Percentiles rank a stretch among this genome's conserved stretches.
Evolutionary conservation across 2,329 filamentous ascomycete species (phyloP).

Genomic region (Aureobasidium pullulans): DNA sequence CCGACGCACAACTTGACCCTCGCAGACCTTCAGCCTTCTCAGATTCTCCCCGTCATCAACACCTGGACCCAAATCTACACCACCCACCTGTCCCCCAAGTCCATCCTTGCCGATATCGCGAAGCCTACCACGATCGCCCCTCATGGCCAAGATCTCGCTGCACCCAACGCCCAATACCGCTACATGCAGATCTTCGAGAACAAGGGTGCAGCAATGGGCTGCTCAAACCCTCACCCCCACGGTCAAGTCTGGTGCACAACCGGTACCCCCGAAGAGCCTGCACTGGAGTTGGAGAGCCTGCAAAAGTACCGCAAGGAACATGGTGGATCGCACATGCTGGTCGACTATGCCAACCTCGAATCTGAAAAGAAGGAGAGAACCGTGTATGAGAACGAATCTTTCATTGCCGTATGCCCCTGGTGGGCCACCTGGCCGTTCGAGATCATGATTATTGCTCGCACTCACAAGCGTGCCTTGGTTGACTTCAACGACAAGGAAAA

Average conservation of each 20-base stretch:
- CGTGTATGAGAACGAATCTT: conserved; percentile 78
- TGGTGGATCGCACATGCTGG: conserved; percentile 66
- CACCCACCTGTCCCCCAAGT: conserved; percentile 66
- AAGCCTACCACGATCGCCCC: conserved; percentile 40
- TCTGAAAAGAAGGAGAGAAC: conserved; percentile 73
- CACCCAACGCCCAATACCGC: conserved; percentile 68
- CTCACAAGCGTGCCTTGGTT: conserved; percentile 75
- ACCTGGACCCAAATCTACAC: conserved; percentile 91
- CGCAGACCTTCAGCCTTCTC: conserved; percentile 70
- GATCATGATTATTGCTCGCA: conserved; percentile 78
- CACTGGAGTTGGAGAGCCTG: conserved; percentile 70
- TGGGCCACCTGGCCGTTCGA: conserved; percentile 98
- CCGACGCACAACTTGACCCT: conserved; percentile 85
- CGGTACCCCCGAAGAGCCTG: conserved; percentile 80
- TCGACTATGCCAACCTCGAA: conserved; percentile 82
- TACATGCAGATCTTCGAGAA: conserved; percentile 99
- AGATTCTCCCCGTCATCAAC: conserved; percentile 77
- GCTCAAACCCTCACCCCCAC: conserved; percentile 96
- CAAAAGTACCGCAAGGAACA: conserved; percentile 69
- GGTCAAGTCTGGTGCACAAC: conserved; percentile 96
- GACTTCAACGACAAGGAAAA: conserved; percentile 70
- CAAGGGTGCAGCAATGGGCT: conserved; percentile 96
- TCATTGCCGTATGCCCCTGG: conserved; percentile 89
- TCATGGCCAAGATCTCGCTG: conserved; percentile 34
- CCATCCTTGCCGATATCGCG: conserved; percentile 50